phyloP scores from a whole-genome alignment of 805 yeast genomes.

The Komagataella ulmi region DNA sequence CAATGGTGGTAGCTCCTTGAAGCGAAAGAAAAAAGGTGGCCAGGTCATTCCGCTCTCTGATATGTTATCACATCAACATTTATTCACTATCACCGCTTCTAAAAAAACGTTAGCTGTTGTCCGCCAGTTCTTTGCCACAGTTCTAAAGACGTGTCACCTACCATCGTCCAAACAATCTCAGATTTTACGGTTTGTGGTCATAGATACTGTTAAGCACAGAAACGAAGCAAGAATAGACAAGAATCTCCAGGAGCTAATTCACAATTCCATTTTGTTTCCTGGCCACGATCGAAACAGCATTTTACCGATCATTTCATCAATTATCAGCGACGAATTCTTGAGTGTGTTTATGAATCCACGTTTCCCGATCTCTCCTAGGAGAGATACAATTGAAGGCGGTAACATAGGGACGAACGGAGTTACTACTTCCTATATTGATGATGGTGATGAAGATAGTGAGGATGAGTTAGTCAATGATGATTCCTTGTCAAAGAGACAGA shows the following conservation, averaged over 20 bases:
- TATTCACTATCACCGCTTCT: constrained; percentile 33
- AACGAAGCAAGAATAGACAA: constrained; percentile 15
- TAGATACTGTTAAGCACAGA: constrained; percentile 20
- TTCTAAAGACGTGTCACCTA: constrained; percentile 34
- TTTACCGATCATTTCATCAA: constrained; percentile 56
- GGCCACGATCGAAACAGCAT: constrained; percentile 45
- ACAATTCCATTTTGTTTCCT: constrained; percentile 54
- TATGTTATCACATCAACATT: constrained; percentile 48
- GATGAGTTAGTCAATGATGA: constrained; percentile 4
- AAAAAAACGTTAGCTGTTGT: constrained; percentile 18
- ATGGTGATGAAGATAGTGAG: constrained; percentile 8
- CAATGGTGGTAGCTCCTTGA: constrained; percentile 3
- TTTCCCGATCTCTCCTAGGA: constrained; percentile 35
- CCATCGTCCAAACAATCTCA: constrained; percentile 53
- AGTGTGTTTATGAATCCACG: constrained; percentile 64
- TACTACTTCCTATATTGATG: constrained; percentile 5
- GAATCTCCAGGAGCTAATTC: constrained; percentile 24
- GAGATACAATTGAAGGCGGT: background rate
- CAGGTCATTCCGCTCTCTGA: constrained; percentile 49
- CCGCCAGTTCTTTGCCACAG: constrained; percentile 31
- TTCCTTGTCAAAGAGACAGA: background rate
- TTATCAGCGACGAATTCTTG: constrained; percentile 29
- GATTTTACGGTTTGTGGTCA: constrained; percentile 32
- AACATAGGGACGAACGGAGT: background rate
- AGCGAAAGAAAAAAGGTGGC: constrained; percentile 12